phyloP scores from a whole-genome alignment of 148 eudicot genomes.

The Rhododendron griersonianum region DNA sequence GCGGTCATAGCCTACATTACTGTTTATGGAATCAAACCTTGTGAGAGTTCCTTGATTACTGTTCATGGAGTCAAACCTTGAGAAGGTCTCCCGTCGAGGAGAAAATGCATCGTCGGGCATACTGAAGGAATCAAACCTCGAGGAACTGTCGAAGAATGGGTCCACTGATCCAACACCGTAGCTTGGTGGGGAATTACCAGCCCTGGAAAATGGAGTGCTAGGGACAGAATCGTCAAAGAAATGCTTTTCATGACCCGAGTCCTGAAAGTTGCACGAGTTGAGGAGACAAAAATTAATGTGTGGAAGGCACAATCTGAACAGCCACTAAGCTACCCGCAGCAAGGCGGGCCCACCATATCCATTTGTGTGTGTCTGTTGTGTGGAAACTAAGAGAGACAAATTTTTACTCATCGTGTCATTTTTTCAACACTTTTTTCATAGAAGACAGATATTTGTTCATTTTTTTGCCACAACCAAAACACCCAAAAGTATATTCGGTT shows the following conservation, averaged over 20 bases:
- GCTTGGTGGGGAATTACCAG: constrained; percentile 67
- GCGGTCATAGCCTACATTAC: constrained; percentile 59
- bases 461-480: neutral
- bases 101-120: constrained; percentile 12
- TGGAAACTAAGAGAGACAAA: neutral
- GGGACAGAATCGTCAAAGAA: constrained; percentile 91
- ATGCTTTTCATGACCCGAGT: constrained; percentile 50
- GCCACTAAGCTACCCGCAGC: neutral
- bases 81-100: constrained; percentile 48
- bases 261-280: constrained; percentile 34
- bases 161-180: constrained; percentile 55
- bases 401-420: neutral
- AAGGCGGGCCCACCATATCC: neutral
- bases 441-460: neutral
- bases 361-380: no score
- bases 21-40: constrained; percentile 45
- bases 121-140: constrained; percentile 53
- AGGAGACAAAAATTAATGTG: neutral
- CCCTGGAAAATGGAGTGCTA: constrained; percentile 65
- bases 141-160: constrained; percentile 57
- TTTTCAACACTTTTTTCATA: neutral
- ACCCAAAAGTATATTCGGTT: neutral
- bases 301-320: neutral
- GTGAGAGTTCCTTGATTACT: constrained; percentile 54
- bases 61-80: constrained; percentile 57